These are phyloP conservation scores for Nepenthes mirabilis DNA, from an alignment of 148 eudicot genomes.

Conservation along the genomic window DNA sequence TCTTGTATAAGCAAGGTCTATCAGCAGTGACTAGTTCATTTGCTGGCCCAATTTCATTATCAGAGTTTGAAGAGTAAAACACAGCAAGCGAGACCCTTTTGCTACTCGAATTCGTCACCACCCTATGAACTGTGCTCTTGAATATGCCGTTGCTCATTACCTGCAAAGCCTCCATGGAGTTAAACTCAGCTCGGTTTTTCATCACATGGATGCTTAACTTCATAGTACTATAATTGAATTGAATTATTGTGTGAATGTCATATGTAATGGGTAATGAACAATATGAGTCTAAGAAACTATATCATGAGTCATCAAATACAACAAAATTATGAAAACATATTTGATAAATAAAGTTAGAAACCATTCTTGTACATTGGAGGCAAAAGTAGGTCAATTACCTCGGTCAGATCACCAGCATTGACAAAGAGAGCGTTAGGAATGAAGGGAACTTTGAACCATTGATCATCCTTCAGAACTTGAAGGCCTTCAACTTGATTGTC, in stretches of 20 bases:
- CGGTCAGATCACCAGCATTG: conserved; percentile 29
- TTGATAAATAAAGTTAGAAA: too few relatives aligned
- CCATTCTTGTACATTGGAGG: too few relatives aligned
- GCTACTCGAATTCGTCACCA: conserved; percentile 21
- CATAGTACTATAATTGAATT: too few relatives aligned
- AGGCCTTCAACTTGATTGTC: conserved; percentile 36
- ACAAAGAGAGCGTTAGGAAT: conserved; percentile 28
- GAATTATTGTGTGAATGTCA: too few relatives aligned
- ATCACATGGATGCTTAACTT: too few relatives aligned
- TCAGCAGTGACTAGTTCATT: conserved; percentile 23
- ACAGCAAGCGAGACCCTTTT: conserved; percentile 34
- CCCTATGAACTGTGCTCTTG: conserved; percentile 45
- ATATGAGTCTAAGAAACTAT: too few relatives aligned
- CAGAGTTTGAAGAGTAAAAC: conserved; percentile 19
- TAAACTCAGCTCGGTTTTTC: too few relatives aligned
- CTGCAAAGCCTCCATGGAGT: conserved; percentile 11
- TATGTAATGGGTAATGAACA: too few relatives aligned
- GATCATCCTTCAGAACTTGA: conserved; percentile 29
- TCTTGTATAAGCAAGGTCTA: conserved; percentile 28
- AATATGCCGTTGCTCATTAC: conserved; percentile 43
- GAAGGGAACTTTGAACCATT: conserved; percentile 34
- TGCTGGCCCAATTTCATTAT: conserved; percentile 30
- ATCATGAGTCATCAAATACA: too few relatives aligned
- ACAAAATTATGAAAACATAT: too few relatives aligned
- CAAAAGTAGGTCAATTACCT: conserved; percentile 8